Evolutionary conservation across 495 filamentous ascomycete genomes (phyloP).

Genomic region (Aspergillus wentii): DNA sequence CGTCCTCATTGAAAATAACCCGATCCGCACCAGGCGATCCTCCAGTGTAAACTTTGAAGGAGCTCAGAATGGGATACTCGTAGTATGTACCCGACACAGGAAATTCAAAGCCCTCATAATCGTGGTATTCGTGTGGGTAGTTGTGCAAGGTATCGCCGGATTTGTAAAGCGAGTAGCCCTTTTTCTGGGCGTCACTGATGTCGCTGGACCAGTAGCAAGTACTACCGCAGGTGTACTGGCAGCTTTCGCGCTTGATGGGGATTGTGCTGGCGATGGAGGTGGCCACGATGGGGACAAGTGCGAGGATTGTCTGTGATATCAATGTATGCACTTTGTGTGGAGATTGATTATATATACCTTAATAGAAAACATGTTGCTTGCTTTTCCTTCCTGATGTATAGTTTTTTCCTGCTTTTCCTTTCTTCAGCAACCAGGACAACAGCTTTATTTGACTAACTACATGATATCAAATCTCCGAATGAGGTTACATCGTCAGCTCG

Average conservation of each 20-base stretch:
- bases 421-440: too few relatives aligned
- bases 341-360: too few relatives aligned
- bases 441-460: too few relatives aligned
- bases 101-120: conserved; percentile 72
- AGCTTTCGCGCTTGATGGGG: conserved; percentile 38
- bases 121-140: conserved; percentile 70
- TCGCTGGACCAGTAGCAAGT: conserved; percentile 42
- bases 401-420: too few relatives aligned
- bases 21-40: conserved; percentile 66
- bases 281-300: too few relatives aligned
- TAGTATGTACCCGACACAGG: conserved; percentile 58
- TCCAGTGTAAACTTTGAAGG: conserved; percentile 50
- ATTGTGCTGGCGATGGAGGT: conserved; percentile 41
- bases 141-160: conserved; percentile 41
- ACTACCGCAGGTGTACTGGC: conserved; percentile 48
- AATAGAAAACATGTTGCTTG: too few relatives aligned
- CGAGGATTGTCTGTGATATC: too few relatives aligned
- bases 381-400: too few relatives aligned
- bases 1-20: conserved; percentile 57
- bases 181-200: conserved; percentile 44
- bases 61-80: conserved; percentile 64
- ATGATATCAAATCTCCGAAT: too few relatives aligned
- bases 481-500: too few relatives aligned
- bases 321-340: too few relatives aligned
- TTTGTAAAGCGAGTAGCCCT: conserved; percentile 45